Conservation (phyloP, 1,139 yeast species). For the Saccharomyces hybrid region DNA sequence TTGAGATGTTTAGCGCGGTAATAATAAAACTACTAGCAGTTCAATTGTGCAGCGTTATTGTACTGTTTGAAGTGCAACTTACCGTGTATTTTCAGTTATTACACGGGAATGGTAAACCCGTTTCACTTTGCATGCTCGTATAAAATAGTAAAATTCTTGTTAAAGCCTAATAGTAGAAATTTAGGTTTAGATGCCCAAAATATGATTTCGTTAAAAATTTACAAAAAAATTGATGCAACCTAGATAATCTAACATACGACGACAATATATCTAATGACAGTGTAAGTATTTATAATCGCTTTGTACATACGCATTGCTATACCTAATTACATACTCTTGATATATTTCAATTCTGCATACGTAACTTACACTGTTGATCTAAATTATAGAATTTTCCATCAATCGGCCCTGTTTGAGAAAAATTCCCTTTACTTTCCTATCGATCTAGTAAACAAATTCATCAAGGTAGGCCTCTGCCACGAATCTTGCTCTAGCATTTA, state of each 20-base stretch:
- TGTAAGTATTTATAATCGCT: background rate
- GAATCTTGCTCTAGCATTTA: constrained; percentile 95
- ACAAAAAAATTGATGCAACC: too few species aligned
- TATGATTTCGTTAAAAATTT: background rate
- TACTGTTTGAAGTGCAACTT: background rate
- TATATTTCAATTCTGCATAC: background rate
- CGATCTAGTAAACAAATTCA: constrained; percentile 30
- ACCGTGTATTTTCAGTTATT: background rate
- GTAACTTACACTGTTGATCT: background rate
- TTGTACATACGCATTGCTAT: background rate
- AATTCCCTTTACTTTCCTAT: background rate
- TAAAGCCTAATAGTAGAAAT: background rate
- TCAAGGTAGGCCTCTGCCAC: constrained; percentile 87
- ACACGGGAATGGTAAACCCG: background rate
- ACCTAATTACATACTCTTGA: background rate
- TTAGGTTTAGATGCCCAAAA: background rate
- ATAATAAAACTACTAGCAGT: background rate
- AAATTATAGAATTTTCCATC: background rate
- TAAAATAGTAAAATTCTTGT: background rate
- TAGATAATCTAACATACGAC: too few species aligned
- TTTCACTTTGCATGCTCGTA: background rate
- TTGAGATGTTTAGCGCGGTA: background rate
- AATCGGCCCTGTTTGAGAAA: background rate
- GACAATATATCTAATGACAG: background rate
- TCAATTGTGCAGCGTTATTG: background rate